These are phyloP conservation scores for Starmerella gropengiesseri DNA, from an alignment of 805 yeast species.

Conservation along the genomic window DNA sequence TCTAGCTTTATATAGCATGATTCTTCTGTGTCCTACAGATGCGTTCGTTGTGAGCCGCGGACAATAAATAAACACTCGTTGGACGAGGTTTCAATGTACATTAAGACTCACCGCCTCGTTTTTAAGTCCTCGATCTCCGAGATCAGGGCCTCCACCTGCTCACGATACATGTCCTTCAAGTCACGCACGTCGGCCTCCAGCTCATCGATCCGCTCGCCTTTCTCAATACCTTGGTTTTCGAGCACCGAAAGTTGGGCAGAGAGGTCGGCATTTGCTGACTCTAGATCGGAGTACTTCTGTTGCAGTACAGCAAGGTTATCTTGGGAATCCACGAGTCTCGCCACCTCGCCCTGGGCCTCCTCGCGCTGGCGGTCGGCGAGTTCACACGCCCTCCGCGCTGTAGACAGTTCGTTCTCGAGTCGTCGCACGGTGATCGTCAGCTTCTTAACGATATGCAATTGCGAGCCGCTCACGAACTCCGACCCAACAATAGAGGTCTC, in stretches of 20 bases:
- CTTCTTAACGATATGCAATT: conserved; percentile 58
- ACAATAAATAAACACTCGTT: too few species aligned
- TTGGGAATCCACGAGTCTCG: conserved; percentile 45
- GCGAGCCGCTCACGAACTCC: conserved; percentile 17
- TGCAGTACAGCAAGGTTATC: conserved; percentile 35
- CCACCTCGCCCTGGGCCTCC: conserved; percentile 56
- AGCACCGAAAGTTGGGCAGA: conserved; percentile 39
- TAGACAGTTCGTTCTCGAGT: conserved; percentile 63
- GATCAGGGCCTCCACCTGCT: conserved; percentile 81
- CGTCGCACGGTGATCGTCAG: conserved; percentile 68
- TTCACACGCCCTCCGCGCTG: conserved; percentile 52
- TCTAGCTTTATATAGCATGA: too few species aligned
- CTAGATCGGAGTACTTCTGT: conserved; percentile 25
- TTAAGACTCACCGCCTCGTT: neutral
- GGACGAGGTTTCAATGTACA: too few species aligned
- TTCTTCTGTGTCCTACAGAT: too few species aligned
- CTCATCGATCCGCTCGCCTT: conserved; percentile 75
- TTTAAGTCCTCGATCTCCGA: conserved; percentile 29
- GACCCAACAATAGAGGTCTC: conserved; percentile 22
- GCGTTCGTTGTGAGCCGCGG: too few species aligned
- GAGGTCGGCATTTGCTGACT: conserved; percentile 34
- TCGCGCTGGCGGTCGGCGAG: conserved; percentile 48
- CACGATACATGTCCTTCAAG: conserved; percentile 68
- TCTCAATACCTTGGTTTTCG: conserved; percentile 70
- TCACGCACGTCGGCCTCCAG: conserved; percentile 80